phyloP scores from a whole-genome alignment of 768 basidiomycete genomes.

The Dentipellis sp. region DNA sequence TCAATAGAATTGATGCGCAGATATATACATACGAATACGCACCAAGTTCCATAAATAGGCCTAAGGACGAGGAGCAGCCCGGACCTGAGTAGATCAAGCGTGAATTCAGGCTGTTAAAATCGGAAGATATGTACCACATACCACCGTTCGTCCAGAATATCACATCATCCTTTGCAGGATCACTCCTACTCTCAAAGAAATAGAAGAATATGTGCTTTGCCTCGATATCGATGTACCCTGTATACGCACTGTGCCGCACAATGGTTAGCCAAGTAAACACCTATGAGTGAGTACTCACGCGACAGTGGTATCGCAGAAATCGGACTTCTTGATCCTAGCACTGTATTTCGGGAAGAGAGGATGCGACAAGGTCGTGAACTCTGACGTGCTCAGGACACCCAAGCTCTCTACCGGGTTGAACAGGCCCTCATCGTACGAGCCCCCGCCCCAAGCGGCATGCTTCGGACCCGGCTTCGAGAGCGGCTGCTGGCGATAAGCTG shows the following conservation, averaged over 20 bases:
- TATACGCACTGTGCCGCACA: conserved; percentile 37
- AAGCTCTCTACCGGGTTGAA: conserved; percentile 7
- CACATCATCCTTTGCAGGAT: conserved; percentile 23
- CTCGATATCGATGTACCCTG: conserved; percentile 55
- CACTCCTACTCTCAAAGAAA: conserved; percentile 37
- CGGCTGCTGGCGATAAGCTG: neutral
- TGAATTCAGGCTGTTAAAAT: neutral
- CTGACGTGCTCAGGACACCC: conserved; percentile 16
- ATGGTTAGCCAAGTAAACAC: neutral
- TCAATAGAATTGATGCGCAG: too few relatives aligned
- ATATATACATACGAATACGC: neutral
- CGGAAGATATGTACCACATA: conserved; percentile 1
- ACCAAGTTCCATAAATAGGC: conserved; percentile 42
- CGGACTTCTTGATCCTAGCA: conserved; percentile 31
- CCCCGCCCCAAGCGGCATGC: neutral
- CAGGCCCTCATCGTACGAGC: neutral
- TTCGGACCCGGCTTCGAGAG: neutral
- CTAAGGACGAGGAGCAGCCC: conserved; percentile 21
- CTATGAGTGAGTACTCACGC: too few relatives aligned
- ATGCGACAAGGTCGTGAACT: conserved; percentile 32
- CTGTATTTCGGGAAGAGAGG: conserved; percentile 34
- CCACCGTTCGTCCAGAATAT: conserved; percentile 30
- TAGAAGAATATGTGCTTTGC: conserved; percentile 64
- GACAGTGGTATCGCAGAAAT: conserved; percentile 31
- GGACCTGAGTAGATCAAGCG: conserved; percentile 14